Evolutionary conservation across 2,329 filamentous ascomycete species (phyloP), one percentile per base, ranked within the genome.

Genomic region (Ceratocystis alfenasii): DNA sequence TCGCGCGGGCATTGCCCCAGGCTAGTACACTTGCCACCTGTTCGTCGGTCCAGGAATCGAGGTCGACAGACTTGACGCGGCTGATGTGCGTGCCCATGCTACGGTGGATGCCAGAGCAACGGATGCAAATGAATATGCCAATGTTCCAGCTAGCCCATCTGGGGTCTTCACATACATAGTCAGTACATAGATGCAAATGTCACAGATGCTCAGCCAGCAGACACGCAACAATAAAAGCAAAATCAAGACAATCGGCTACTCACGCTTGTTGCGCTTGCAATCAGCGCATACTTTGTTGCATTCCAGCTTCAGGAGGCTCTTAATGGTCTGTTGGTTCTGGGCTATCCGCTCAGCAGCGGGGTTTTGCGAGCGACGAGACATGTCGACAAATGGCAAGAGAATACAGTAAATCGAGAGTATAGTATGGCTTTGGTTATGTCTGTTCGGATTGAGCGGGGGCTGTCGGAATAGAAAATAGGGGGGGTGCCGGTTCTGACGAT

Each of bases 61-160:
- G 85, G 76, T 99, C 94, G 71, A 99, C 94, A 1, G 92, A 96
- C 76, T 99, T 99, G 75, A 99, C 94, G 76, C 89, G 84, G 77
- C 91, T 96, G 75, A 99, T 96, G 78, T 99, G 94, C 69, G 93
- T 97, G 72, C 94, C 94, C 92, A 99, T 97, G 71, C 93, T 91
- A 74, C 94, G 89, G 78, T 99, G 94, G 74, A 99, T 96, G 73
- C 95, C 95, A 20, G 94, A 99, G 78, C 94, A 99, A 74, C 92
- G 88, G 75, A 99, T 99, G 80, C 94, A 99, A 73, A 99, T 81
- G 75, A 99, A 99, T 73, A 99, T 86, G 72, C 94, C 94, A 65
- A 99, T 78, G 75, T 99, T 99, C 94, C 94, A 99, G 74, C 91
- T 96, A 41, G 94, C 94, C 94, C 94, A 99, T 88, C 94, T 85